Base-by-base conservation (phyloP, 805 yeast genomes). In the Millerozyma miso region DNA sequence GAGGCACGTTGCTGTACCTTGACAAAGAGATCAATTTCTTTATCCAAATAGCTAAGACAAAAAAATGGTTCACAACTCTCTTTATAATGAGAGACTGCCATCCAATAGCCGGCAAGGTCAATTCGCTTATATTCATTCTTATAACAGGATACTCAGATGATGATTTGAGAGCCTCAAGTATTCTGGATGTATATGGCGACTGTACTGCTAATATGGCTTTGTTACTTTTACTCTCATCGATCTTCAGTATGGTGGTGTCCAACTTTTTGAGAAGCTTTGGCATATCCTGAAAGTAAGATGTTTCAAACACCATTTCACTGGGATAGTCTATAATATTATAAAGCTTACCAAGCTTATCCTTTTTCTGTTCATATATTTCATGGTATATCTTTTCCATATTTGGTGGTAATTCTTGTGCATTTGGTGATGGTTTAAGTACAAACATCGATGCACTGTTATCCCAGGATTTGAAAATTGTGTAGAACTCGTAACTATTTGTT, bases 11-110 rank as follows among this genome's bases (percentile, higher is more conserved):
- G 33, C 91, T 79, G 56, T 84, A 88, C 44, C 76, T 73, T 0
- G 97, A 74, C 41, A 88, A 60, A 0, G 79, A 68, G 15, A 81
- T 72, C 63, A 88, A 69, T 52, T 83, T 83, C 32, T 73, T 69
- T 20, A 89, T 56, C 86, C 96, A 84, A 1, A 81, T 68, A 0
- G 93, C 85, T 36, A 89, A 64, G 0, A 87, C 80, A 36, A 91
- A 71, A 58, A 81, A 80, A 49, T 85, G 89, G 51, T 81, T 83
- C 34, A 83, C 71, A 3, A 88, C 67, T 48, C 88, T 68, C 48
- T 80, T 82, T 41, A 82, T 67, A 5, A 88, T 72, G 12, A 79
- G 67, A 1, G 77, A 60, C 58, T 88, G 93, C 96, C 97, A 89
- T 3, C 89, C 84, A 40, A 90, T 65, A 3, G 90, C 83, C 8